phyloP scores from a whole-genome alignment of 2,329 filamentous ascomycete species.

The Xylariaceae sp. region DNA sequence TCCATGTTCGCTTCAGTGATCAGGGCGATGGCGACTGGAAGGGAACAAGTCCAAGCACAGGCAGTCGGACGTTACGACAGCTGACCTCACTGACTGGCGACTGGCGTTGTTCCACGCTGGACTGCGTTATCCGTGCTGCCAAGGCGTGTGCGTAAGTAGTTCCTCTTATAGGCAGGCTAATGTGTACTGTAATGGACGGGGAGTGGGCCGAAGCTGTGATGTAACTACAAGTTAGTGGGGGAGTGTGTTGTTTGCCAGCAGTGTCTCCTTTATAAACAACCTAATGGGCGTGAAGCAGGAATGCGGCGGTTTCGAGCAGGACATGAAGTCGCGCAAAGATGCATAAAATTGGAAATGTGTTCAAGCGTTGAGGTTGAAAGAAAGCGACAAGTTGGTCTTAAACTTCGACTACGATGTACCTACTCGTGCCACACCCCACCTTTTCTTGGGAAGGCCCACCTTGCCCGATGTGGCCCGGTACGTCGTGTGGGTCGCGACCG shows the following conservation, averaged over 20 bases:
- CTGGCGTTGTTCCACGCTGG: background rate
- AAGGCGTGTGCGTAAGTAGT: background rate
- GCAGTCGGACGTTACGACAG: slow-evolving; percentile 8
- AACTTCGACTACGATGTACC: background rate
- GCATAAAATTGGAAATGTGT: background rate
- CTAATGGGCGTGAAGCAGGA: background rate
- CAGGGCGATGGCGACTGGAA: slow-evolving; percentile 10
- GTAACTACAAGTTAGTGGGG: background rate
- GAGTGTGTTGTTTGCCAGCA: too few species aligned
- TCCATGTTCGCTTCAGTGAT: slow-evolving; percentile 42
- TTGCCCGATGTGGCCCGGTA: too few species aligned
- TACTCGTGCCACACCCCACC: background rate
- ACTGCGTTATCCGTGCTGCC: background rate
- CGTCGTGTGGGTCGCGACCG: too few species aligned
- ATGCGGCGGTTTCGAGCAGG: background rate
- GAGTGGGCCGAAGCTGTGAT: background rate
- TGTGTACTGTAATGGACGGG: background rate
- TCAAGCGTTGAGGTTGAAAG: background rate
- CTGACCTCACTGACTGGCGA: background rate
- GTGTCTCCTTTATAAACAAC: background rate
- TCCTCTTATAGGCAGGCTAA: background rate
- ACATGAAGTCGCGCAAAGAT: background rate
- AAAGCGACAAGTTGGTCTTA: background rate
- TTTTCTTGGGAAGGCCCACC: background rate
- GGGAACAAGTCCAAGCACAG: background rate